Evolutionary conservation across 2,329 filamentous ascomycete species (phyloP).

Genomic region (Esteya vermicola): DNA sequence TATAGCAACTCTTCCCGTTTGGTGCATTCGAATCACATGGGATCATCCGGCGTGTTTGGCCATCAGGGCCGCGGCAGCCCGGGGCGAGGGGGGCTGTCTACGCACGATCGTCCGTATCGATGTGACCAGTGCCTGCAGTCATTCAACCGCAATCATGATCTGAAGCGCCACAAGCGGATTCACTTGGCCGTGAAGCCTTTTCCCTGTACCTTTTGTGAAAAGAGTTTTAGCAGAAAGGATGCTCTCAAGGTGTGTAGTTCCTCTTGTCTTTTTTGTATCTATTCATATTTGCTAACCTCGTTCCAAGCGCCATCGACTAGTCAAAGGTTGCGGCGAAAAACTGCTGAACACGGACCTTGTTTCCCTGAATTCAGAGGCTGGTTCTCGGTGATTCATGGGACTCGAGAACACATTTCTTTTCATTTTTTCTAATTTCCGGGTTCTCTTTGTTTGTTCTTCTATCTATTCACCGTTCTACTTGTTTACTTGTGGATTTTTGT

Average conservation of each 20-base stretch:
- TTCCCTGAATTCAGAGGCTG: not conserved
- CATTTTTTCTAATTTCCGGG: not conserved
- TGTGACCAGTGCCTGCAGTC: conserved; percentile 86
- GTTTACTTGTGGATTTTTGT: too few relatives aligned
- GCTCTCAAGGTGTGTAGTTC: conserved; percentile 68
- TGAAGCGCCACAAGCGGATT: conserved; percentile 92
- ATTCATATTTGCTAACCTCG: not conserved
- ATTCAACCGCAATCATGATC: conserved; percentile 91
- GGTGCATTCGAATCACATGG: conserved; percentile 19
- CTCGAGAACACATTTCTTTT: too few relatives aligned
- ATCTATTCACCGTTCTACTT: too few relatives aligned
- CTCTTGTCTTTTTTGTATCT: not conserved
- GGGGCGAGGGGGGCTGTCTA: conserved; percentile 22
- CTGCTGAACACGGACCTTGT: not conserved
- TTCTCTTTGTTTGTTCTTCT: too few relatives aligned
- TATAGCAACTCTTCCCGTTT: conserved; percentile 6
- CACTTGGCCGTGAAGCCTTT: conserved; percentile 93
- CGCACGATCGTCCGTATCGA: conserved; percentile 78
- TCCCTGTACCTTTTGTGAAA: conserved; percentile 80
- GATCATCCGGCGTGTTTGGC: conserved; percentile 1
- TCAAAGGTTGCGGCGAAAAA: conserved; percentile 45
- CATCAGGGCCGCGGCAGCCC: conserved; percentile 25
- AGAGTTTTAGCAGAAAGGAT: conserved; percentile 94
- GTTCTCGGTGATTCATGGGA: too few relatives aligned
- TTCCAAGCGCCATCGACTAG: conserved; percentile 39